Evolutionary conservation across 169 alveolate species (phyloP), one percentile per base, ranked within the genome.

Genomic region (Cryptosporidium canis): DNA sequence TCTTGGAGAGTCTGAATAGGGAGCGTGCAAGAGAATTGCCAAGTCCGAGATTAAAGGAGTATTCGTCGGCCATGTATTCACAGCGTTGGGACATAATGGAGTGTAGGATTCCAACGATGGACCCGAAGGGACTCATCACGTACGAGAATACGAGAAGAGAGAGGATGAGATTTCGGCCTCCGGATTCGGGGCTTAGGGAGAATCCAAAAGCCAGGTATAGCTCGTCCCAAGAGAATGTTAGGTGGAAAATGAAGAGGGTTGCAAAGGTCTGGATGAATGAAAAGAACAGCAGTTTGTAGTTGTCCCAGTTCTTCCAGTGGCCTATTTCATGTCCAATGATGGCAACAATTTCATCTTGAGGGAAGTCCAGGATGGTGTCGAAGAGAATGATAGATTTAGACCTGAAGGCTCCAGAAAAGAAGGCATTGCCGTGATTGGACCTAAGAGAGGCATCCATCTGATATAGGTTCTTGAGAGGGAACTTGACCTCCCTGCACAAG

Each of bases 371-470:
- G 29, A 77, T 77, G 0, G 87, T 77, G 43, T 77, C 87, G 41
- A 24, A 77, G 24, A 77, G 45, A 41, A 77, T 63, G n/a, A 77
- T 77, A 0, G 70, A 61, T 43, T 77, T 77, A 3, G 87, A 39
- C 14, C 31, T 77, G 33, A 77, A 77, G 2, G 44, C 45, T 0
- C 87, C 87, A 7, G 72, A 24, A 77, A 77, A 77, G 35, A 77
- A 77, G 35, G 87, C 87, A 77, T 77, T 77, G 55, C 87, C 87
- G 39, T 77, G 87, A 12, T 39, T 55, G 0, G 87, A 77, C 44
- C 87, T 77, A 16, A 61, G 29, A 3, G 87, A 77, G 43, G 87
- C 87, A 43, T 77, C 87, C 87, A 77, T 77, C 24, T 77, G 63
- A 39, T 61, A 58, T 39, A 77, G 44, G 8, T 77, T 77, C 33